Conservation (phyloP, 1,284 basidiomycete genomes). For the Salmacisia buchloeana region DNA sequence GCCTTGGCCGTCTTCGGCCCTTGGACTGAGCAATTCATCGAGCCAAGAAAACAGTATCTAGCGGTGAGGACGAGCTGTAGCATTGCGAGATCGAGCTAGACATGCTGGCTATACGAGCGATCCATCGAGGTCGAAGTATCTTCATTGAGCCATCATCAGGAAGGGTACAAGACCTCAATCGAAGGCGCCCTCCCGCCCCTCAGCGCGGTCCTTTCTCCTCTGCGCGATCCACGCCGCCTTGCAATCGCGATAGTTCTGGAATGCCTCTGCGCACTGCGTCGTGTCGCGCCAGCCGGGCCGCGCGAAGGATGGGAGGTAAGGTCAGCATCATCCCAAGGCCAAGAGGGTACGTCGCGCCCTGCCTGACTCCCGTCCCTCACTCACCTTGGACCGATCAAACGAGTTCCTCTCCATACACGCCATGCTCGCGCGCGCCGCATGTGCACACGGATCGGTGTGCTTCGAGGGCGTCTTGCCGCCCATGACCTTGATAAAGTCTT, state of each 20-base stretch:
- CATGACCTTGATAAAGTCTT: constrained; percentile 32
- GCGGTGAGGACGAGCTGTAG: not conserved
- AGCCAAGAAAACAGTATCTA: no score
- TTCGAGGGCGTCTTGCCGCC: constrained; percentile 36
- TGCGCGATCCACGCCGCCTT: constrained; percentile 40
- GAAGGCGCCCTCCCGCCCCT: constrained; percentile 28
- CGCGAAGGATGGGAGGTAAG: no score
- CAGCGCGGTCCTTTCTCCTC: constrained; percentile 28
- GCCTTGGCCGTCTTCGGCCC: no score
- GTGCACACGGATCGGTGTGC: constrained; percentile 42
- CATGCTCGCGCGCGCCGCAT: constrained; percentile 44
- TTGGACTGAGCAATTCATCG: no score
- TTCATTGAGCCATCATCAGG: not conserved
- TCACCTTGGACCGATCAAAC: constrained; percentile 34
- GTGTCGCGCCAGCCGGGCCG: no score
- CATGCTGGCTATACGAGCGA: no score
- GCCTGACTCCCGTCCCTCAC: no score
- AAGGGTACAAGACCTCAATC: constrained; percentile 15
- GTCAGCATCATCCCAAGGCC: no score
- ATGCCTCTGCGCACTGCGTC: constrained; percentile 37
- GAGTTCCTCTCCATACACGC: constrained; percentile 42
- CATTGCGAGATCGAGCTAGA: no score
- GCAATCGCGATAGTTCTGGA: constrained; percentile 43
- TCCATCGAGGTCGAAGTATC: no score
- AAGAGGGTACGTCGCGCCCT: no score